phyloP scores from a whole-genome alignment of 129 eudicot genomes.

The Helichrysum umbraculigerum region DNA sequence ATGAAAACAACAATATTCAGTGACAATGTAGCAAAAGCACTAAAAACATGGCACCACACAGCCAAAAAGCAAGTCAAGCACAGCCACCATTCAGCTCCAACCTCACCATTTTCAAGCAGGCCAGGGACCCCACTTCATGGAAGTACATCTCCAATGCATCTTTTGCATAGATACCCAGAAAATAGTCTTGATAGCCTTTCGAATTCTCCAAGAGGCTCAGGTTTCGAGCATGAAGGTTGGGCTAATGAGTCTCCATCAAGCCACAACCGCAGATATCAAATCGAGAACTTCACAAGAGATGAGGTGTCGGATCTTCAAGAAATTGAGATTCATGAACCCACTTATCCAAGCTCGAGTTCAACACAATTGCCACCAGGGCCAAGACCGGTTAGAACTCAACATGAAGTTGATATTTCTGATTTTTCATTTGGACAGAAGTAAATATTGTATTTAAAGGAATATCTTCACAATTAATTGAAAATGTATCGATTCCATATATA shows the following conservation, averaged over 20 bases:
- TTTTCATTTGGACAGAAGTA: conserved; percentile 37
- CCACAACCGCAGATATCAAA: not conserved
- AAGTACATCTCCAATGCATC: conserved; percentile 54
- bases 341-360: conserved; percentile 4
- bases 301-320: conserved; percentile 18
- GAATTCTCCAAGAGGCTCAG: conserved; percentile 41
- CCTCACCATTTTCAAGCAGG: conserved; percentile 61
- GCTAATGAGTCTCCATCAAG: conserved; percentile 33
- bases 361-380: conserved; percentile 19
- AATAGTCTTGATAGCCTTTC: conserved; percentile 35
- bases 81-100: conserved; percentile 37
- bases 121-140: conserved; percentile 53
- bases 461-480: not conserved
- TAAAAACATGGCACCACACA: conserved; percentile 55
- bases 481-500: not conserved
- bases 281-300: conserved; percentile 11
- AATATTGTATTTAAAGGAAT: not conserved
- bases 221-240: conserved; percentile 41
- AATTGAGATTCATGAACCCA: conserved; percentile 21
- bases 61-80: conserved; percentile 56
- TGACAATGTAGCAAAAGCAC: conserved; percentile 56
- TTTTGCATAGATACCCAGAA: conserved; percentile 40
- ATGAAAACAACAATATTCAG: conserved; percentile 66
- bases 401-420: conserved; percentile 32
- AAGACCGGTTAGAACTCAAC: conserved; percentile 30